Evolutionary conservation across 805 yeast species (phyloP).

Genomic region (Yamadazyma scolyti): DNA sequence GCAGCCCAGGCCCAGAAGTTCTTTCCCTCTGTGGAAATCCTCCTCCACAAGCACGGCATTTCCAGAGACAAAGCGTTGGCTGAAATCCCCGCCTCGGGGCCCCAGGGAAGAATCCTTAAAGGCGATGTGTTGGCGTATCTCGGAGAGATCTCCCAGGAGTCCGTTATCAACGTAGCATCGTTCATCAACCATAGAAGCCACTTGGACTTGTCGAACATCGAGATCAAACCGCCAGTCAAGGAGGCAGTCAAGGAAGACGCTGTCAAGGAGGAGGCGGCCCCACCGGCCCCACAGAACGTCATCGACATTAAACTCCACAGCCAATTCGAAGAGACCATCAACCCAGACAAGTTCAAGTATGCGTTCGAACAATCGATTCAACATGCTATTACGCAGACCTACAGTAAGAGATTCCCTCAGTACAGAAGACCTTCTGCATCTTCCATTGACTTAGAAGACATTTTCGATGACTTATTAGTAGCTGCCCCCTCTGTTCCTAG

Average conservation of each 20-base stretch:
- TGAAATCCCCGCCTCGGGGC: conserved; percentile 82
- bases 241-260: conserved; percentile 9
- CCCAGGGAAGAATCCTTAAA: conserved; percentile 79
- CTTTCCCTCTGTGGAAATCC: conserved; percentile 72
- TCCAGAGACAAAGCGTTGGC: conserved; percentile 65
- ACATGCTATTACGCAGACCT: conserved; percentile 26
- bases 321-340: conserved; percentile 21
- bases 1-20: conserved; percentile 70
- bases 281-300: conserved; percentile 25
- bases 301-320: conserved; percentile 22
- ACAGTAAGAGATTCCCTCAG: conserved; percentile 34
- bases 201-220: conserved; percentile 62
- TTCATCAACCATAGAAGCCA: conserved; percentile 55
- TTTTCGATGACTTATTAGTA: conserved; percentile 36
- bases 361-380: conserved; percentile 29
- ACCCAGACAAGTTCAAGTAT: conserved; percentile 23
- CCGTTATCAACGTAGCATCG: conserved; percentile 51
- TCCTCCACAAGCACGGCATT: conserved; percentile 60
- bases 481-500: conserved; percentile 33
- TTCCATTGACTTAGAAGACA: conserved; percentile 16
- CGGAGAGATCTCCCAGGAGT: conserved; percentile 62
- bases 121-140: conserved; percentile 88
- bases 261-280: conserved; percentile 5
- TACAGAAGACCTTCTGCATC: conserved; percentile 30
- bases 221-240: conserved; percentile 33